Evolutionary conservation across 257 asterid genomes (phyloP), one percentile per base, ranked within the genome.

Genomic region (Mitragyna speciosa): DNA sequence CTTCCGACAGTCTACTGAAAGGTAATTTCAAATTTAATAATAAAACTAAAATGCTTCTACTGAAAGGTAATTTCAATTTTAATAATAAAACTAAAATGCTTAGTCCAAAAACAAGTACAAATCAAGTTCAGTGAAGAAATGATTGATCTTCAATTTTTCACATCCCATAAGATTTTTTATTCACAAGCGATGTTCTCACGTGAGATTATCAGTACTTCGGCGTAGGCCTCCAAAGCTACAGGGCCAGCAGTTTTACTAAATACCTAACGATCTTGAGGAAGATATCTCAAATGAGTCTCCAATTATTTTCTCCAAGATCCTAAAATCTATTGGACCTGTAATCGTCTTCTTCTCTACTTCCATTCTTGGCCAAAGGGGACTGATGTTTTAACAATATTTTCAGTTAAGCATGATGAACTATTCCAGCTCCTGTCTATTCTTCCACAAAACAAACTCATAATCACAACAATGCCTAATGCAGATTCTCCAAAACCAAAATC

Each of bases 351-450:
- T 28, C 15, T 33, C 12, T 39, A 8, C 47, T 51, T 51, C 77
- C 43, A 51, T 9, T 12, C 20, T 20, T 51, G 19, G 12, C 67
- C 33, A 8, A 19, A 70, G 11, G 51, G 30, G 36, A 52, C 41
- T 75, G 66, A n/a, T 58, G 22, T 22, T 24, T 20, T 59, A 59
- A 9, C 31, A 33, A 75, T 59, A 70, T 33, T 75, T 58, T 75
- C 79, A 22, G 3, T 59, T 59, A 56, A 75, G 19, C 39, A 76
- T 43, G 59, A 76, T 76, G 70, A 76, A 2, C 45, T 76, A 12
- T 22, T 75, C n/a, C 79, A 59, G 39, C 41, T 75, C 70, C 47
- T 76, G 15, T n/a, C 43, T 59, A 6, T 76, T 59, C 39, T 45
- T 76, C 56, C 56, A 43, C 31, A 12, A 26, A 14, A 10, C 7